phyloP scores from a whole-genome alignment of 768 basidiomycete genomes.

The Leucocoprinus birnbaumii region DNA sequence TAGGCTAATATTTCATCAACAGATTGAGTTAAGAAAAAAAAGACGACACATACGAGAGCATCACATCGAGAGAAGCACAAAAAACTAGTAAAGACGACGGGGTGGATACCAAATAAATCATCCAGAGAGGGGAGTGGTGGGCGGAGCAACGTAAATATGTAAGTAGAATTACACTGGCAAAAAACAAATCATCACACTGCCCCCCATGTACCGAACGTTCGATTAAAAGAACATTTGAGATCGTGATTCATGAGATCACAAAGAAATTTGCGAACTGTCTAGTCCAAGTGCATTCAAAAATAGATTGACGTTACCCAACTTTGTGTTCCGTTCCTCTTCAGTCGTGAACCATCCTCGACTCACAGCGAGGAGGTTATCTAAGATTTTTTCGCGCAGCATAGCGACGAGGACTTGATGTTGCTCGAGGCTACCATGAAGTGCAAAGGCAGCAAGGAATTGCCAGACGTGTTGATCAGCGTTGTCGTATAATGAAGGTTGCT shows the following conservation, averaged over 20 bases:
- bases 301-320: constrained; percentile 90
- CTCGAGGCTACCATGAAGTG: constrained; percentile 77
- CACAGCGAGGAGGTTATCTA: constrained; percentile 83
- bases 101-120: constrained; percentile 1
- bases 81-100: constrained; percentile 4
- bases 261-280: constrained; percentile 67
- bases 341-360: constrained; percentile 71
- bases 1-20: constrained; percentile 9
- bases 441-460: constrained; percentile 90
- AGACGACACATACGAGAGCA: neutral
- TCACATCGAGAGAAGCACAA: neutral
- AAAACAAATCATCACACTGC: neutral
- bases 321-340: constrained; percentile 72
- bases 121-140: neutral
- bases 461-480: constrained; percentile 88
- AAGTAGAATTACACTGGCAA: neutral
- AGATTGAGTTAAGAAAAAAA: neutral
- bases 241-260: constrained; percentile 39
- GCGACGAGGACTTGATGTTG: constrained; percentile 90
- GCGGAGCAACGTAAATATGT: constrained; percentile 5
- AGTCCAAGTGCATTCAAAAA: constrained; percentile 78
- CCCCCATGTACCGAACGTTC: neutral
- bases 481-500: constrained; percentile 44
- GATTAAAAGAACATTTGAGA: too few species aligned
- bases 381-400: constrained; percentile 85